A percentile compares a stretch with the other conserved stretches of the same genome.
Evolutionary conservation across 345 rosid genomes (phyloP).

Genomic region (Salix koriyanagi): DNA sequence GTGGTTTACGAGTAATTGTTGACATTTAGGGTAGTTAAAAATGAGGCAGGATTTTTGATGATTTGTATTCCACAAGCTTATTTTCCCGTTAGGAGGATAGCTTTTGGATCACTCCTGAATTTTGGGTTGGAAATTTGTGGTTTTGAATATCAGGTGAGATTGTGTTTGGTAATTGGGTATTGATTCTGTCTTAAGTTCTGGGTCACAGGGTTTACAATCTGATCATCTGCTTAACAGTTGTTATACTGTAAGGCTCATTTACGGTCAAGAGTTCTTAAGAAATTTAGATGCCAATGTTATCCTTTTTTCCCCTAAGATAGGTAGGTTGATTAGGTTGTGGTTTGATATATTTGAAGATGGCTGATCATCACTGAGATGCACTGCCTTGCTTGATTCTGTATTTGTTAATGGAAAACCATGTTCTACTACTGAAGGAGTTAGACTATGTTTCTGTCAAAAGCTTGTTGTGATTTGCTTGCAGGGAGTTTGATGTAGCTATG

Average conservation of each 20-base stretch:
- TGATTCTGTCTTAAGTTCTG: background rate
- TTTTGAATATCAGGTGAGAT: background rate
- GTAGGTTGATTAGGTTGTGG: background rate
- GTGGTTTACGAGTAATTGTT: background rate
- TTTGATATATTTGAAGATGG: background rate
- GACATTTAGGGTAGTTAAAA: background rate
- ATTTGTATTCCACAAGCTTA: background rate
- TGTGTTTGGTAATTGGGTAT: background rate
- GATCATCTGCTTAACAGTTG: background rate
- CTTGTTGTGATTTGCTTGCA: background rate
- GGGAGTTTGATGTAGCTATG: background rate
- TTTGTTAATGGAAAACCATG: background rate
- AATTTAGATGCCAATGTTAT: background rate
- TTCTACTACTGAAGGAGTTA: background rate
- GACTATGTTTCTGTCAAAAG: background rate
- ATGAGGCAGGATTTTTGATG: background rate
- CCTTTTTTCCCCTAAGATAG: background rate
- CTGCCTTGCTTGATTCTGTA: background rate
- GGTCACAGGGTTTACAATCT: background rate
- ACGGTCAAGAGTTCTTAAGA: background rate
- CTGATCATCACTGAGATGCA: background rate
- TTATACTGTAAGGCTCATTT: background rate
- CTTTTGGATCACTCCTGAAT: background rate
- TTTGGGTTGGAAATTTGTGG: background rate
- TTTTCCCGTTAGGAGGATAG: background rate